A percentile compares a stretch with the other conserved stretches of the same genome.
phyloP scores from a whole-genome alignment of 129 eudicot genomes.

The Scalesia atractyloides region DNA sequence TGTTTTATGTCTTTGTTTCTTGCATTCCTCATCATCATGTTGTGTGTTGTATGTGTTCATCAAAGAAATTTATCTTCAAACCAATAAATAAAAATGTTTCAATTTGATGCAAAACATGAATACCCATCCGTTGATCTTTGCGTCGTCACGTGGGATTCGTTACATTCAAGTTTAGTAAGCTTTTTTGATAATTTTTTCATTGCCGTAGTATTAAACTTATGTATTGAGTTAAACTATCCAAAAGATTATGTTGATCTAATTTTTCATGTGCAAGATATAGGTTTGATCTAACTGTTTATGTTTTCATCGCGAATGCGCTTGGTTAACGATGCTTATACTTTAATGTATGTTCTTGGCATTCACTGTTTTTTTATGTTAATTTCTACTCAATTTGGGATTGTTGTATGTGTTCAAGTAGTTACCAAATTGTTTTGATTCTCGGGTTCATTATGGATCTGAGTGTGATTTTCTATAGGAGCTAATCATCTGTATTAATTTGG shows the following conservation, averaged over 20 bases:
- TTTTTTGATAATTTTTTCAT: background rate
- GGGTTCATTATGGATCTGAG: slow-evolving; percentile 36
- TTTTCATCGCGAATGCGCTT: slow-evolving; percentile 11
- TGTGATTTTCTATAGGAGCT: background rate
- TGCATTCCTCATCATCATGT: slow-evolving; percentile 13
- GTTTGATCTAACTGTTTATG: background rate
- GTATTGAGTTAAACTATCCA: background rate
- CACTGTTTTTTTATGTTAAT: background rate
- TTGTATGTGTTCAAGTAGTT: slow-evolving; percentile 11
- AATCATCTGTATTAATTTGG: background rate
- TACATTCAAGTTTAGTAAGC: slow-evolving; percentile 6
- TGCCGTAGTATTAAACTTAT: slow-evolving; percentile 11
- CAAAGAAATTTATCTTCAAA: slow-evolving; percentile 6
- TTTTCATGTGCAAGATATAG: background rate
- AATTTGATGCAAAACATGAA: slow-evolving; percentile 17
- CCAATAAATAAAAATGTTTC: background rate
- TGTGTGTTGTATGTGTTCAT: background rate
- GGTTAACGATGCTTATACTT: slow-evolving; percentile 19
- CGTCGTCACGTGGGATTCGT: slow-evolving; percentile 9
- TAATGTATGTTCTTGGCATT: background rate
- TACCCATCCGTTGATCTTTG: slow-evolving; percentile 13
- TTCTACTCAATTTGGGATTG: slow-evolving; percentile 18
- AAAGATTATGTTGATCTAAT: slow-evolving; percentile 14
- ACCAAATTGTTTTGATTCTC: slow-evolving; percentile 6
- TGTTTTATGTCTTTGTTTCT: background rate